A percentile compares a stretch with the other conserved stretches of the same genome.
phyloP scores from a whole-genome alignment of 1,284 basidiomycete species.

The Apiotrichum akiyoshidainum region DNA sequence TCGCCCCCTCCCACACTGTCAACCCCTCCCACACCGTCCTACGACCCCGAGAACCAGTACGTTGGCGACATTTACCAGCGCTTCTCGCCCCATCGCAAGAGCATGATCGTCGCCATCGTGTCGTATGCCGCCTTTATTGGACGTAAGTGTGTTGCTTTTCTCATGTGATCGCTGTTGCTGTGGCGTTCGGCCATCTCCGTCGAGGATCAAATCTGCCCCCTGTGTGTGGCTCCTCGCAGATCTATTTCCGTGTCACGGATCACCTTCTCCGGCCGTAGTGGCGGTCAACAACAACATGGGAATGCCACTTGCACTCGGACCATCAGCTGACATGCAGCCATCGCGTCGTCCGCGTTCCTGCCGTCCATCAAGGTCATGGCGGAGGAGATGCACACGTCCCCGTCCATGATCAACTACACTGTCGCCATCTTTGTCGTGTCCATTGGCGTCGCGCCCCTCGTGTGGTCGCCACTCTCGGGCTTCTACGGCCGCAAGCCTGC shows the following conservation, averaged over 20 bases:
- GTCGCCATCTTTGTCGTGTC: conserved; percentile 53
- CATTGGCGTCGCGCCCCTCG: conserved; percentile 52
- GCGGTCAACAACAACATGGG: too few species aligned
- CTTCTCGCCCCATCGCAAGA: conserved; percentile 56
- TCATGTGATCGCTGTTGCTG: not conserved
- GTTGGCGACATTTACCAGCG: conserved; percentile 54
- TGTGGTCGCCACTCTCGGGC: conserved; percentile 59
- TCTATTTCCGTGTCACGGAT: too few species aligned
- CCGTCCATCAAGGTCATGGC: conserved; percentile 67
- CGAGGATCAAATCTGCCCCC: not conserved
- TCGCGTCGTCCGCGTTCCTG: conserved; percentile 65
- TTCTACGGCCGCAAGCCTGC: conserved; percentile 62
- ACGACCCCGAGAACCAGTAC: conserved; percentile 7
- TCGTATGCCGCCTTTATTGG: conserved; percentile 58
- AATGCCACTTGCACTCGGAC: too few species aligned
- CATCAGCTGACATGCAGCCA: conserved; percentile 53
- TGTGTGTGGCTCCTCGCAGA: too few species aligned
- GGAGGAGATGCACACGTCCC: conserved; percentile 59
- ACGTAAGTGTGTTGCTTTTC: conserved; percentile 50
- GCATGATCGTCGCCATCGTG: conserved; percentile 56
- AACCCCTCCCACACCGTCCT: not conserved
- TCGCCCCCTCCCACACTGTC: not conserved
- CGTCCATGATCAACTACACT: conserved; percentile 58
- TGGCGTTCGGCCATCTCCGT: not conserved
- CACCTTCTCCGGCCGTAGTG: too few species aligned